Evolutionary conservation across 768 basidiomycete species (phyloP).

Genomic region (Naganishia friedmannii): DNA sequence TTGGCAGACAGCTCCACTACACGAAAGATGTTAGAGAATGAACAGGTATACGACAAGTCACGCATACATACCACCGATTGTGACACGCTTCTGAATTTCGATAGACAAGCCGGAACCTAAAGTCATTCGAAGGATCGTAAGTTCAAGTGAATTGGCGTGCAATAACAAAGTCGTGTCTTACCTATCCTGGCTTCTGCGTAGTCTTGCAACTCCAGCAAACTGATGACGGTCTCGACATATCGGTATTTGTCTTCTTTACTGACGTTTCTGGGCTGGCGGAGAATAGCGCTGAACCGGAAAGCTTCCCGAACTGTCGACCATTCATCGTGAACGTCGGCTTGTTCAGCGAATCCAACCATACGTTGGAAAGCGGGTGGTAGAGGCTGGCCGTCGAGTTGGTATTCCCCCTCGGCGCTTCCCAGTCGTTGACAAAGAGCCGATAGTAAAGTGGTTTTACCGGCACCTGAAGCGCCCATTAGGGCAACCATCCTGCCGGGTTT

Average conservation of each 20-base stretch:
- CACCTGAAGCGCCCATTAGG: conserved; percentile 57
- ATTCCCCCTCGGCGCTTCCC: conserved; percentile 52
- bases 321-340: conserved; percentile 38
- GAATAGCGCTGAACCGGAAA: conserved; percentile 66
- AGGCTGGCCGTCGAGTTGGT: conserved; percentile 51
- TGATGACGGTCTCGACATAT: conserved; percentile 64
- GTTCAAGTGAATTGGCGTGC: not conserved
- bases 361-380: conserved; percentile 54
- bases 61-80: conserved; percentile 37
- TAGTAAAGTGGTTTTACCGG: conserved; percentile 56
- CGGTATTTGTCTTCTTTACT: conserved; percentile 65
- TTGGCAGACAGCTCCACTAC: conserved; percentile 71
- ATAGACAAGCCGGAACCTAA: conserved; percentile 41
- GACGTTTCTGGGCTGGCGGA: conserved; percentile 66
- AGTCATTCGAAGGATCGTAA: not conserved
- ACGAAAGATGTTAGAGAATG: not conserved
- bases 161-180: not conserved
- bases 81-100: conserved; percentile 45
- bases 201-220: conserved; percentile 62
- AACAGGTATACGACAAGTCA: not conserved
- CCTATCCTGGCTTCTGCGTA: conserved; percentile 23
- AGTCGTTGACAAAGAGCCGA: conserved; percentile 39
- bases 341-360: conserved; percentile 53
- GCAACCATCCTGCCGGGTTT: conserved; percentile 54
- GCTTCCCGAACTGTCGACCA: conserved; percentile 62